Conservation (phyloP, 2,329 filamentous ascomycete species). For the Bipolaris victoriae region DNA sequence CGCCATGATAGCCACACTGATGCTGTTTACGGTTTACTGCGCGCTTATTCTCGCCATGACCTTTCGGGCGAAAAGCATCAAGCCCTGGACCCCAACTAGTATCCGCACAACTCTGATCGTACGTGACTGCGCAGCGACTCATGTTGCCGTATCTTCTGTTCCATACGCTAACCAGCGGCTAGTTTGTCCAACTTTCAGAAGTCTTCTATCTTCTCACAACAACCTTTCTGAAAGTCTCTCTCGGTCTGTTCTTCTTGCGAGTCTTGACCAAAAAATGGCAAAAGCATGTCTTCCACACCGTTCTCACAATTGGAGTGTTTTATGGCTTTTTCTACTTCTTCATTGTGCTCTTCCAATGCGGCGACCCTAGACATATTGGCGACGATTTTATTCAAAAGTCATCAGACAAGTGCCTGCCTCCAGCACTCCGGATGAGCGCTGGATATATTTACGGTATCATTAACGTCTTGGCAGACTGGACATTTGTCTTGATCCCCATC, state of each 20-base stretch:
- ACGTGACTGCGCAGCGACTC: not conserved
- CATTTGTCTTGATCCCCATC: conserved; percentile 44
- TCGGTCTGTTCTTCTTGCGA: conserved; percentile 47
- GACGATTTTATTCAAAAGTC: conserved; percentile 23
- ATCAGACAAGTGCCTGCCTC: conserved; percentile 32
- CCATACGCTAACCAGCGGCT: conserved; percentile 2
- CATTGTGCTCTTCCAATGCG: conserved; percentile 40
- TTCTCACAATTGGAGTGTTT: conserved; percentile 1
- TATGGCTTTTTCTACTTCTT: conserved; percentile 42
- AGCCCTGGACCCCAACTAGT: conserved; percentile 20
- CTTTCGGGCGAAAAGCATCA: conserved; percentile 11
- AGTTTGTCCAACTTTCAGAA: conserved; percentile 50
- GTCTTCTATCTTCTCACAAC: conserved; percentile 61
- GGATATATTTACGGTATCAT: conserved; percentile 43
- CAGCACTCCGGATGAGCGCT: conserved; percentile 26
- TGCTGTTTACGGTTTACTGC: conserved; percentile 39
- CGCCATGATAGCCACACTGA: conserved; percentile 37
- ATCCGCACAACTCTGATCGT: conserved; percentile 30
- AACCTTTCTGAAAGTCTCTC: conserved; percentile 54
- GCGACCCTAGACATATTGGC: conserved; percentile 33
- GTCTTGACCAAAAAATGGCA: conserved; percentile 44
- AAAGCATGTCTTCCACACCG: conserved; percentile 13
- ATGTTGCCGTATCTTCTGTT: not conserved
- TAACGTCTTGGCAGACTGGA: conserved; percentile 45
- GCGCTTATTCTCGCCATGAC: conserved; percentile 34